Conservation (phyloP, 257 asterid species). For the Jasminum sambac region DNA sequence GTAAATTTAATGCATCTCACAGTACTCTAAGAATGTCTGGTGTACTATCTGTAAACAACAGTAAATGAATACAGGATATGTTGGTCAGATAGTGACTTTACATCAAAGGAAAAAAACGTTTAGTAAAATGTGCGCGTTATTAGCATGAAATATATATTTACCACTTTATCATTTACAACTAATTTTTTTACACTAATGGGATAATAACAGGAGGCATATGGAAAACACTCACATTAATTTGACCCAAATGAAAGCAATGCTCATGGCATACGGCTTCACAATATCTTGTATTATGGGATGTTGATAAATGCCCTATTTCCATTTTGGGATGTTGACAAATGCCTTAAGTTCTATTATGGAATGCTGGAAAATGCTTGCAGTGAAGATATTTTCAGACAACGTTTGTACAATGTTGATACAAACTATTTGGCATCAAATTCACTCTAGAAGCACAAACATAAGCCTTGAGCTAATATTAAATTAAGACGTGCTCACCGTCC, state of each 20-base stretch:
- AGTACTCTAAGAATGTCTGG: neutral
- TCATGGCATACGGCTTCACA: neutral
- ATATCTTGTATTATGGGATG: neutral
- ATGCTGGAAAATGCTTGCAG: neutral
- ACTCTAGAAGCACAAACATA: neutral
- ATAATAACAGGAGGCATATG: neutral
- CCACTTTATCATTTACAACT: too few relatives aligned
- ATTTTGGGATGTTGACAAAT: neutral
- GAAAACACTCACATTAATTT: neutral
- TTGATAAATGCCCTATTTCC: neutral
- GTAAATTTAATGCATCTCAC: neutral
- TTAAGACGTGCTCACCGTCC: slow-evolving; percentile 50
- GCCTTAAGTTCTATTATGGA: too few relatives aligned
- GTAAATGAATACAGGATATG: too few relatives aligned
- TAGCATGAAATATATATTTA: too few relatives aligned
- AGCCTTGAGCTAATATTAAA: neutral
- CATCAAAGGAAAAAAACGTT: too few relatives aligned
- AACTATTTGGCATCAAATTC: neutral
- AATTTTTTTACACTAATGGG: neutral
- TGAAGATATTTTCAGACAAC: too few relatives aligned
- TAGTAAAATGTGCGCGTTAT: too few relatives aligned
- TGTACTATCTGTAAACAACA: too few relatives aligned
- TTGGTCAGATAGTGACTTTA: too few relatives aligned
- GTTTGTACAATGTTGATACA: too few relatives aligned
- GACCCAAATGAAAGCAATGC: neutral